A percentile compares a stretch with the other conserved stretches of the same genome.
These are phyloP conservation scores for Mucor lusitanicus DNA, from an alignment of 371 early-diverging fungal species.

Conservation along the genomic window DNA sequence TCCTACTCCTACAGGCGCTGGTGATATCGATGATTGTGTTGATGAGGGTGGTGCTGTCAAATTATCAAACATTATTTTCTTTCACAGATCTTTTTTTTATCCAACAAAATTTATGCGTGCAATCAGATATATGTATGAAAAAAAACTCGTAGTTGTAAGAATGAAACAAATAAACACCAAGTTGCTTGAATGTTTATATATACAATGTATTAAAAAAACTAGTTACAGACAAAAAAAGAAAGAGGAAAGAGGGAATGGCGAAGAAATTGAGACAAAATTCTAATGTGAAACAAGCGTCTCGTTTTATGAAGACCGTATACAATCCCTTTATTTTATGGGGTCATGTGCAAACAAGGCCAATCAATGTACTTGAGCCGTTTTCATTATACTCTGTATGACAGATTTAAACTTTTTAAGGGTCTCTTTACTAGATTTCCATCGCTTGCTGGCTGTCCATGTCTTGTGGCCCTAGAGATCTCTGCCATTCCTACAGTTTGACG, in stretches of 20 bases:
- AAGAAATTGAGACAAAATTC: constrained; percentile 1
- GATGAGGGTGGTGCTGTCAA: constrained; percentile 6
- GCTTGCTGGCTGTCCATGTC: not conserved
- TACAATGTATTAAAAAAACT: not conserved
- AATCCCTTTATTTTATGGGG: not conserved
- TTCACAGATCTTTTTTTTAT: not conserved
- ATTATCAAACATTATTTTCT: constrained; percentile 4
- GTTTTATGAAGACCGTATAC: not conserved
- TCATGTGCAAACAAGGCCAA: not conserved
- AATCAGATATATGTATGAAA: not conserved
- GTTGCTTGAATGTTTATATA: constrained; percentile 1
- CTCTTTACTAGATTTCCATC: not conserved
- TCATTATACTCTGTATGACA: not conserved
- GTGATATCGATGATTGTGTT: not conserved
- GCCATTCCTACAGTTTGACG: not conserved
- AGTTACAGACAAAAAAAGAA: constrained; percentile 7
- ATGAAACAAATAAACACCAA: not conserved
- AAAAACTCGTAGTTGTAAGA: not conserved
- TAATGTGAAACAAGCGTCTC: not conserved
- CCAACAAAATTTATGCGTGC: not conserved
- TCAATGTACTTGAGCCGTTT: not conserved
- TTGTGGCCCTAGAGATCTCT: not conserved
- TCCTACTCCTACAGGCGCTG: not conserved
- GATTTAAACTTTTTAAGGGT: not conserved
- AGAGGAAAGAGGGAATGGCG: constrained; percentile 1